Evolutionary conservation across 495 filamentous ascomycete species (phyloP).

Genomic region (Tuber borchii): DNA sequence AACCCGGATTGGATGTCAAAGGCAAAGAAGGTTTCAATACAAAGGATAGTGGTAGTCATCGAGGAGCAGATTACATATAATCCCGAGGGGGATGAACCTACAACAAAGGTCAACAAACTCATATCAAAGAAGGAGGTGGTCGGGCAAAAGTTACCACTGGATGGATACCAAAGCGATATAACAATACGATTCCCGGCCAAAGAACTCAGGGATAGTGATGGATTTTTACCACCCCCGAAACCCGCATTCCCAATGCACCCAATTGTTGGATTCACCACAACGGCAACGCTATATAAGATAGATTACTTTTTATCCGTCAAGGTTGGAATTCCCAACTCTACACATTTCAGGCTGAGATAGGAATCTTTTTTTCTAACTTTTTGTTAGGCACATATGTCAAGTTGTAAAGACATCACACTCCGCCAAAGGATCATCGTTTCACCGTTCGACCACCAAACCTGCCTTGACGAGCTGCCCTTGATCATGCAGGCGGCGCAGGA

Average conservation of each 20-base stretch:
- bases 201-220: conserved; percentile 80
- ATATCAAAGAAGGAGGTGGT: conserved; percentile 76
- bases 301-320: conserved; percentile 94
- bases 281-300: conserved; percentile 92
- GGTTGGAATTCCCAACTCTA: conserved; percentile 49
- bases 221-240: conserved; percentile 76
- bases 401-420: conserved; percentile 79
- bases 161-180: conserved; percentile 84
- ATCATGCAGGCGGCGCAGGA: conserved; percentile 94
- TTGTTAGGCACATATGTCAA: conserved; percentile 76
- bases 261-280: conserved; percentile 85
- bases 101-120: conserved; percentile 78
- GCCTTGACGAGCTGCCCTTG: conserved; percentile 96
- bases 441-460: conserved; percentile 87
- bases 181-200: conserved; percentile 86
- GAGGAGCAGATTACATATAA: conserved; percentile 98
- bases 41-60: conserved; percentile 85
- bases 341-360: conserved; percentile 6
- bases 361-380: conserved; percentile 15
- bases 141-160: conserved; percentile 73
- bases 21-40: conserved; percentile 85
- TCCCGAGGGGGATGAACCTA: conserved; percentile 94
- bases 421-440: conserved; percentile 94
- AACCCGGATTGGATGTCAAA: conserved; percentile 87
- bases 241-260: conserved; percentile 82